Conservation (phyloP, 805 yeast species). For the Candida sakaeoensis region DNA sequence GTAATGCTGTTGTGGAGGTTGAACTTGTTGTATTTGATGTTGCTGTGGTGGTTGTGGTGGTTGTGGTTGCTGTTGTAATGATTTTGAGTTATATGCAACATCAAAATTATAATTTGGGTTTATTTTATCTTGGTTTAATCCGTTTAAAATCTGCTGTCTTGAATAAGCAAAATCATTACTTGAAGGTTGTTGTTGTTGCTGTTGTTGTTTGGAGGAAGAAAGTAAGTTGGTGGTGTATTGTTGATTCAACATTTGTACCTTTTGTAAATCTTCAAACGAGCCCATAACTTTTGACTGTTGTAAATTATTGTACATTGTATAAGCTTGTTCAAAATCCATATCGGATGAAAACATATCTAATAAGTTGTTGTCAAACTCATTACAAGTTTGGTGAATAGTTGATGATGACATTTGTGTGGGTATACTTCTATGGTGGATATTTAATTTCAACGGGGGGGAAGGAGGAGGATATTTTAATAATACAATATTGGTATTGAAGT, state of each 20-base stretch:
- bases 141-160: constrained; percentile 9
- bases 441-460: no score
- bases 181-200: background rate
- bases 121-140: background rate
- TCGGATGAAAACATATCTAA: constrained; percentile 33
- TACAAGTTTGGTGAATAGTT: background rate
- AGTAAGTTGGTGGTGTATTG: constrained; percentile 8
- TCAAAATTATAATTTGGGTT: constrained; percentile 3
- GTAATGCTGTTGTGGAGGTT: constrained; percentile 4
- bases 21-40: no score
- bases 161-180: constrained; percentile 6
- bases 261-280: constrained; percentile 36
- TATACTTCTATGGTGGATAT: background rate
- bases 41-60: constrained; percentile 1
- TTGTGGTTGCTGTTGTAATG: constrained; percentile 20
- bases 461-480: no score
- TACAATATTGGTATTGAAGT: no score
- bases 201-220: constrained; percentile 3
- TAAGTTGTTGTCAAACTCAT: constrained; percentile 4
- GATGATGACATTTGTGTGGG: background rate
- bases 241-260: constrained; percentile 30
- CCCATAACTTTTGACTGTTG: constrained; percentile 35
- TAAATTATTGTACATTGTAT: constrained; percentile 33
- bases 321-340: constrained; percentile 46
- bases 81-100: constrained; percentile 27